These are phyloP conservation scores for Boletus eberwhitei DNA, from an alignment of 768 basidiomycete genomes.

Conservation along the genomic window DNA sequence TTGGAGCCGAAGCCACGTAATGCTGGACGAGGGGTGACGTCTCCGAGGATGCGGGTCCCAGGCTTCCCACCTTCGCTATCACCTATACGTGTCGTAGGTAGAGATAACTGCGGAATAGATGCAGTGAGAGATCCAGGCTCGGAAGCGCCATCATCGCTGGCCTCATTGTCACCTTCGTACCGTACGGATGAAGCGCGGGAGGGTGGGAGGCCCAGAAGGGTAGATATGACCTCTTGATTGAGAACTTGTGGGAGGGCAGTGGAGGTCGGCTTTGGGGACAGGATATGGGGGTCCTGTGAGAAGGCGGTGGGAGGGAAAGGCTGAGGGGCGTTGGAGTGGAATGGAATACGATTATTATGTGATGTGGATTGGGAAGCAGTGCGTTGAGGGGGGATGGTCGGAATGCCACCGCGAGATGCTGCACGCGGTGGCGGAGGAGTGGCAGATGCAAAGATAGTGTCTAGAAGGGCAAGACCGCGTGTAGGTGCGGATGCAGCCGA, in stretches of 20 bases:
- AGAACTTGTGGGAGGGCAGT: conserved; percentile 60
- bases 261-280: conserved; percentile 55
- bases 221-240: conserved; percentile 65
- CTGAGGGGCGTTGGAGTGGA: conserved; percentile 7
- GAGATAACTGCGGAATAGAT: conserved; percentile 35
- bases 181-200: conserved; percentile 39
- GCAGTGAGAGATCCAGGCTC: conserved; percentile 41
- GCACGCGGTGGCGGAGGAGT: conserved; percentile 26
- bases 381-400: conserved; percentile 18
- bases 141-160: conserved; percentile 32
- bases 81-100: conserved; percentile 13
- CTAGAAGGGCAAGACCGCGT: conserved; percentile 58
- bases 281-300: conserved; percentile 38
- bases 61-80: conserved; percentile 20
- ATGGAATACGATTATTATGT: conserved; percentile 3
- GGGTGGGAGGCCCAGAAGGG: conserved; percentile 54
- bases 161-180: conserved; percentile 60
- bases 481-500: conserved; percentile 26
- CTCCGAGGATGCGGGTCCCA: conserved; percentile 32
- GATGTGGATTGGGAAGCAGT: conserved; percentile 10
- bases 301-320: conserved; percentile 17
- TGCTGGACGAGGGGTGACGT: conserved; percentile 63
- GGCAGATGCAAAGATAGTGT: conserved; percentile 75
- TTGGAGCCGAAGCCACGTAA: conserved; percentile 35
- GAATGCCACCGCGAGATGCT: conserved; percentile 15